Evolutionary conservation across 108 stramenopile species (phyloP), one percentile per base, ranked within the genome.

Genomic region (Fragilariopsis cylindrus): DNA sequence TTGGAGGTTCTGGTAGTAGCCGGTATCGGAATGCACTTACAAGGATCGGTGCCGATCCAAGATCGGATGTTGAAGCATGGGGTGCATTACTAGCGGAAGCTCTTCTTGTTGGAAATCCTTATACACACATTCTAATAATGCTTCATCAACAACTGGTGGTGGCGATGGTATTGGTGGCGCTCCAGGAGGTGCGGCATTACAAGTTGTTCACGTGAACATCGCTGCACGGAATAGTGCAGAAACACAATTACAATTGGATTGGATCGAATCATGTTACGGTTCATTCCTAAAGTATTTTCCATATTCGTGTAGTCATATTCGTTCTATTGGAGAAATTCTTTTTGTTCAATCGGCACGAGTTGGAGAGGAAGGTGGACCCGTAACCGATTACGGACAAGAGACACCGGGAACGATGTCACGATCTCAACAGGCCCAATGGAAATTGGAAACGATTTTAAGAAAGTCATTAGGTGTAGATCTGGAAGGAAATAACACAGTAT

Each of bases 11-110:
- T 13, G 85, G 90, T 7, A 79, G 84, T 67, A 82, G 89, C 72
- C 91, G 94, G 48, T 87, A 87, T 48, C 88, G 91, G 55, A 90
- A 90, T 80, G 94, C 91, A 65, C 79, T 90, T 70, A 77, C 75
- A n/a, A 88, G 94, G 63, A 85, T 95, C 58, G 62, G 78, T 16
- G 52, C 82, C 49, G 48, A 82, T 70, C 94, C 94, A 9, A 70
- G 63, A 2, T 54, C 81, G 44, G 94, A 95, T 67, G 86, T 88
- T 18, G 94, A 95, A 82, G 94, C 94, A 46, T 95, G 94, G 94
- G 78, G 82, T 65, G 94, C 89, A 4, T 46, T 95, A 7, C 77
- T 95, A 56, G 90, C 88, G 8, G 94, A 95, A 77, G 90, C 84
- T 69, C 71, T 39, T 69, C 82, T 11, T 88, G 89, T 57, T 92